Evolutionary conservation across 2,329 filamentous ascomycete genomes (phyloP).

Genomic region (Atkinsonella texensis): DNA sequence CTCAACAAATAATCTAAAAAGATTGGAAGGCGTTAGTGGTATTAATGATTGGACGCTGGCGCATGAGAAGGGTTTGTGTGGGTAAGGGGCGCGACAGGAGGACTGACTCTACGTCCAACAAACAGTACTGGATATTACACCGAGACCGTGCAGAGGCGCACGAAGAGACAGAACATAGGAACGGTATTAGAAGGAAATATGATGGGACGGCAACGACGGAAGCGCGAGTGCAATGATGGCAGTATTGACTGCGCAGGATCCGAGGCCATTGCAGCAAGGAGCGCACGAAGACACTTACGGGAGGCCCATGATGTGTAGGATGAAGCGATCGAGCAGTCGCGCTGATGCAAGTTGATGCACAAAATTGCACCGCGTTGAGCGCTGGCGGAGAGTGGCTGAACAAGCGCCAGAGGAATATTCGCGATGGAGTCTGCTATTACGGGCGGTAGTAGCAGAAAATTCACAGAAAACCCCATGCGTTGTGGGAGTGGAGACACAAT

Average conservation of each 20-base stretch:
- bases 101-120: background rate
- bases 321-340: background rate
- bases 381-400: background rate
- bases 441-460: background rate
- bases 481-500: background rate
- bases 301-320: slow-evolving; percentile 28
- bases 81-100: slow-evolving; percentile 7
- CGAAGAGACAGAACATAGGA: background rate
- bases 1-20: slow-evolving; percentile 31
- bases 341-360: background rate
- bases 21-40: slow-evolving; percentile 9
- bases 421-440: background rate
- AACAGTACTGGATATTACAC: background rate
- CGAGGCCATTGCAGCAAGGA: background rate
- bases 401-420: background rate
- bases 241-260: background rate
- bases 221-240: background rate
- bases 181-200: background rate
- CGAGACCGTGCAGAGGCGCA: background rate
- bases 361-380: background rate
- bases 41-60: background rate
- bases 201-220: background rate
- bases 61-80: background rate
- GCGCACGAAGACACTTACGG: slow-evolving; percentile 27
- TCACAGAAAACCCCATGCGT: background rate